Evolutionary conservation across 73 alveolate genomes (phyloP).

Genomic region (Paramecium caudatum): DNA sequence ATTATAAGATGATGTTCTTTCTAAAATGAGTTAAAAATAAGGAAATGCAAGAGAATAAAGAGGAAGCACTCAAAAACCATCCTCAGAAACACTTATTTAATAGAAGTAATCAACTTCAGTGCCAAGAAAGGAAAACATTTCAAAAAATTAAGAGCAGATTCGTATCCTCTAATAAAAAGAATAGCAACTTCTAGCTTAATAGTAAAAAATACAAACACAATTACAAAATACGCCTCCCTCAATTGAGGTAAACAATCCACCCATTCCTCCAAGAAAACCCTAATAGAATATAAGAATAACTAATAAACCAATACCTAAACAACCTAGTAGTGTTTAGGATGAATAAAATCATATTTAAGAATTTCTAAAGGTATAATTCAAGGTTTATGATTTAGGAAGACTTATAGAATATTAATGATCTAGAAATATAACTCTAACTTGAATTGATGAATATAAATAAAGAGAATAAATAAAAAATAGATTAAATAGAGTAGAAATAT

Average conservation of each 20-base stretch:
- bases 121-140: not conserved
- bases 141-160: not conserved
- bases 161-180: constrained; percentile 28
- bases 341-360: constrained; percentile 57
- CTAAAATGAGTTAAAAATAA: constrained; percentile 55
- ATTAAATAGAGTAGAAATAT: not conserved
- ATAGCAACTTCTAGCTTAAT: not conserved
- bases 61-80: not conserved
- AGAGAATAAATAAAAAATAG: constrained; percentile 51
- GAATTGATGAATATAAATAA: constrained; percentile 7
- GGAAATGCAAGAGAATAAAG: not conserved
- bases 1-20: constrained; percentile 46
- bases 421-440: not conserved
- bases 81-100: not conserved
- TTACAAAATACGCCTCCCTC: not conserved
- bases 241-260: not conserved
- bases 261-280: constrained; percentile 14
- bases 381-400: constrained; percentile 28
- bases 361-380: constrained; percentile 34
- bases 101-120: not conserved
- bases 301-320: constrained; percentile 2
- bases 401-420: constrained; percentile 19
- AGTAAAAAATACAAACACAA: not conserved
- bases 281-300: constrained; percentile 55
- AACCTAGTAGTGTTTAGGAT: not conserved